Percentiles rank a stretch among this genome's conserved stretches.
phyloP scores from a whole-genome alignment of 2,329 filamentous ascomycete genomes.

The Aspergillus sp. region DNA sequence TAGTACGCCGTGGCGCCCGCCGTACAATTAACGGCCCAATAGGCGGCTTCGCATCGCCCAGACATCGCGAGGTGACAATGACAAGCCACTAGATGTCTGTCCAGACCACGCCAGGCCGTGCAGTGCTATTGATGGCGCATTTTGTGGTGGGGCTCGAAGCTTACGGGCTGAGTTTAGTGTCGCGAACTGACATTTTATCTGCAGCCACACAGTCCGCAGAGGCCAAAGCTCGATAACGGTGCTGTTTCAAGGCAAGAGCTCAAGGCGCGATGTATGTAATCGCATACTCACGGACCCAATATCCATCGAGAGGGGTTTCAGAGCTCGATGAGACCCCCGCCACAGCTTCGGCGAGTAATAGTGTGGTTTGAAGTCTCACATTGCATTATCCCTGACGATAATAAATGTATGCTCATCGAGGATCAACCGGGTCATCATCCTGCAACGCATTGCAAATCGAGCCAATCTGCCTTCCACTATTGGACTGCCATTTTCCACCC shows the following conservation, averaged over 20 bases:
- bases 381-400: not conserved
- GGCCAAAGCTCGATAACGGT: slow-evolving; percentile 15
- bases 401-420: not conserved
- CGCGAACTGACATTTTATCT: slow-evolving; percentile 12
- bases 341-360: not conserved
- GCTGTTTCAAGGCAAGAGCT: slow-evolving; percentile 4
- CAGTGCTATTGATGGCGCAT: slow-evolving; percentile 7
- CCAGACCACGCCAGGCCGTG: slow-evolving; percentile 15
- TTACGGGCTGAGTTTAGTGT: slow-evolving; percentile 13
- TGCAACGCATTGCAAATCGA: slow-evolving; percentile 11
- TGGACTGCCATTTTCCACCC: slow-evolving; percentile 3
- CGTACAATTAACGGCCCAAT: slow-evolving; percentile 1
- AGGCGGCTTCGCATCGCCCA: not conserved
- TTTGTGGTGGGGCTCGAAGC: slow-evolving; percentile 11
- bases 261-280: not conserved
- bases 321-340: not conserved
- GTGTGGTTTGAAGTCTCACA: not conserved
- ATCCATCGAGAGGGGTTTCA: not conserved
- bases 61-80: not conserved
- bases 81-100: slow-evolving; percentile 5
- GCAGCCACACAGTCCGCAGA: slow-evolving; percentile 8
- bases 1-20: not conserved
- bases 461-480: not conserved
- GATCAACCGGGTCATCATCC: slow-evolving; percentile 7
- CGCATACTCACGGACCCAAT: slow-evolving; percentile 1